Conservation (phyloP, 2,329 filamentous ascomycete species). For the Aspergillus proliferans region DNA sequence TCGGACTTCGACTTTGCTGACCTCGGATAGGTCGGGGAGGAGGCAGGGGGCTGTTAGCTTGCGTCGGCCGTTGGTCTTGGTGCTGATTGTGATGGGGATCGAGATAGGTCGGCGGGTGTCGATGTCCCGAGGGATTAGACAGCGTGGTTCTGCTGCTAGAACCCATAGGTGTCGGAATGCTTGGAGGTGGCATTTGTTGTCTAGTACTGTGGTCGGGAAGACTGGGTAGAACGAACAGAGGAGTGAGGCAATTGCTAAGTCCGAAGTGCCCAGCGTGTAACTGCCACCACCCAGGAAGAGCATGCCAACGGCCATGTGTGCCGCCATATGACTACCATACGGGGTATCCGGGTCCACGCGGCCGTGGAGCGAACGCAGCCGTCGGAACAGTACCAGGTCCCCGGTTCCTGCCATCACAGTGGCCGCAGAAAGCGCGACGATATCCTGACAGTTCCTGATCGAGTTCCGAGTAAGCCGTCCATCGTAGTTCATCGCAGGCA, state of each 20-base stretch:
- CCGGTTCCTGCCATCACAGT: slow-evolving; percentile 96
- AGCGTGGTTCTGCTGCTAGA: slow-evolving; percentile 80
- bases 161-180: slow-evolving; percentile 98
- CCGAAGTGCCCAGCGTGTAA: slow-evolving; percentile 81
- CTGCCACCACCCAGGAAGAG: slow-evolving; percentile 91
- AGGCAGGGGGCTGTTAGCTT: slow-evolving; percentile 51
- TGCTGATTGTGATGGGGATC: slow-evolving; percentile 61
- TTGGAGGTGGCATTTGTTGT: slow-evolving; percentile 91
- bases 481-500: slow-evolving; percentile 65
- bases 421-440: slow-evolving; percentile 72
- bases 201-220: slow-evolving; percentile 80
- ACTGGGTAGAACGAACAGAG: slow-evolving; percentile 91
- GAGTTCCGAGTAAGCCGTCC: slow-evolving; percentile 75
- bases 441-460: slow-evolving; percentile 83
- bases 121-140: slow-evolving; percentile 79
- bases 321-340: slow-evolving; percentile 89
- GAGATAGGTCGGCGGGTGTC: slow-evolving; percentile 74
- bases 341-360: slow-evolving; percentile 75
- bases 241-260: slow-evolving; percentile 77
- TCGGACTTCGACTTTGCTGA: slow-evolving; percentile 32
- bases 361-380: slow-evolving; percentile 80
- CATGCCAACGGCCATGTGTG: slow-evolving; percentile 83
- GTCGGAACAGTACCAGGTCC: slow-evolving; percentile 76
- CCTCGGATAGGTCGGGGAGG: slow-evolving; percentile 40
- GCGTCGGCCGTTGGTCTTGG: slow-evolving; percentile 40